Evolutionary conservation across 805 yeast genomes (phyloP), one percentile per base, ranked within the genome.

Genomic region (Metschnikowia proteae): DNA sequence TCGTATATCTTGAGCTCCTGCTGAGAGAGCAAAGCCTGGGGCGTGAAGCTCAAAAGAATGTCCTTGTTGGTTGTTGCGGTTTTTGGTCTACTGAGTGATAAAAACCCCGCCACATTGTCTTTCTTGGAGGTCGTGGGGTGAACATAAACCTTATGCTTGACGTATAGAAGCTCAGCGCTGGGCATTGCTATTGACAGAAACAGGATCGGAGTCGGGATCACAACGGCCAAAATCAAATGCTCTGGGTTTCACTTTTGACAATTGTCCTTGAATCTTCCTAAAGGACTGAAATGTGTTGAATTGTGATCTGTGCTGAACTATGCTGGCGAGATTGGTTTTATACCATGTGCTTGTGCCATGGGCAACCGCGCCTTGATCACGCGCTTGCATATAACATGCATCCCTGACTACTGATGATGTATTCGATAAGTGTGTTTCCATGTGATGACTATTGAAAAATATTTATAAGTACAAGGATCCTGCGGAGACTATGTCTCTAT

Each of bases 401-500:
- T 30, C 4, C n/a, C 13, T 30, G 33, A 30, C 33, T 11, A 30
- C 13, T 30, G 33, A 10, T n/a, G 3, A 5, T 32, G 35, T 17
- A 17, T 17, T 17, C 17, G 17, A 17, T 17, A 17, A 17, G 17
- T 17, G 17, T 17, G 17, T 17, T 17, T 17, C 17, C 17, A 17
- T 17, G 17, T 17, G 17, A 17, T 17, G 17, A 17, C 17, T 17
- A 17, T 17, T 17, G 17, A 17, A 17, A 17, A 17, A 17, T 17
- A 17, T 32, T 37, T 75, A 79, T 59, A 80, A 70, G 68, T 94
- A 94, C 74, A 94, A 76, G 3, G 97, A 90, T 27, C 96, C 97
- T 25, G 98, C 98, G 56, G 96, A 86, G 46, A 94, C 98, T 55
- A 94, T 86, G 67, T 91, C 98, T 70, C 99, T 86, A 64, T 91